Base-by-base conservation (phyloP, 306 rosid species). In the Morella rubra region DNA sequence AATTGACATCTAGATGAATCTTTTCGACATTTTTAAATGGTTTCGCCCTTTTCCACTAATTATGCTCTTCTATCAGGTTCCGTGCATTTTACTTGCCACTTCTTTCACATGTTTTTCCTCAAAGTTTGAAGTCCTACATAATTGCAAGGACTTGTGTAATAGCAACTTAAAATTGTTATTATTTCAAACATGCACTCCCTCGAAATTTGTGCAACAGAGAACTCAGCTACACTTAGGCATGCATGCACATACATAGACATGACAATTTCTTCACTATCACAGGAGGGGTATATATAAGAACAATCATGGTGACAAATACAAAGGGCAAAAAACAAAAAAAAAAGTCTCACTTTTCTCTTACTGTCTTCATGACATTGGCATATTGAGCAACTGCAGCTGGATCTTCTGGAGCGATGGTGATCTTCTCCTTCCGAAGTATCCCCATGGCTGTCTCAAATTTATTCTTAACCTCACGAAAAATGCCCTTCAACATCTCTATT, bases 391-490 rank as follows among this genome's bases (percentile, higher is more conserved):
- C 99, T 24, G 97, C 96, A 79, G 96, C 91, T 49, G 92, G 89
- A 81, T 92, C 97, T 41, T 92, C 86, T 1, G 99, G 96, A 80
- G 82, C 97, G 2, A 95, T 89, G 78, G 93, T 95, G 87, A 95
- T 89, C 92, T 95, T 95, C 84, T 95, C 99, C 61, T 81, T 86
- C 71, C 86, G 91, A 73, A 95, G 88, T 66, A 95, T 76, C 75
- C 84, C 92, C 10, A 92, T 41, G 61, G 99, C 97, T 0, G 89
- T 76, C 84, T 92, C 97, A 51, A 92, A 92, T 80, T 92, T 92
- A 66, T 75, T 90, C 87, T 92, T 95, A 69, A 95, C 89, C 46
- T 92, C 97, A 79, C 85, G 46, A 87, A 88, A 95, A 78, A 91
- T 76, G 83, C 84, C 84, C 90, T 90, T 92, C 92, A 95, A 76